phyloP scores from a whole-genome alignment of 345 rosid species.

The Citrus inodora region DNA sequence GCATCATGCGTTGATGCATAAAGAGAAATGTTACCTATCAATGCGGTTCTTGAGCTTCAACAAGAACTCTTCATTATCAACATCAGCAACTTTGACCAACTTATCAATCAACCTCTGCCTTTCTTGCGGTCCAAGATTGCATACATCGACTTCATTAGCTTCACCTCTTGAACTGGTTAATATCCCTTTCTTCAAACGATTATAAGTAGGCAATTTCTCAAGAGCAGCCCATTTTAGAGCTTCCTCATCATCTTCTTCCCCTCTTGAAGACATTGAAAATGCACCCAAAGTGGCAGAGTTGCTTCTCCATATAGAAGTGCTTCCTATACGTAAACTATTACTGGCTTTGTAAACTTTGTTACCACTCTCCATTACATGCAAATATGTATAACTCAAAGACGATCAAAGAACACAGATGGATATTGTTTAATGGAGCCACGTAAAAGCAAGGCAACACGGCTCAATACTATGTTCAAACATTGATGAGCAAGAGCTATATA shows the following conservation, averaged over 20 bases:
- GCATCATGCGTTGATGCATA: too few species aligned
- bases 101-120: conserved; percentile 27
- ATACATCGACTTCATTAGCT: conserved; percentile 14
- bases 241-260: background rate
- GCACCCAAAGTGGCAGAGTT: background rate
- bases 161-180: conserved; percentile 17
- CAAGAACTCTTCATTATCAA: conserved; percentile 34
- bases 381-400: background rate
- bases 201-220: background rate
- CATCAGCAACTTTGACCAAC: conserved; percentile 25
- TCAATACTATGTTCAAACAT: too few species aligned
- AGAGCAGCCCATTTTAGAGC: background rate
- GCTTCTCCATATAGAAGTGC: background rate
- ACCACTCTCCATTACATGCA: background rate
- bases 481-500: background rate
- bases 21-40: conserved; percentile 15
- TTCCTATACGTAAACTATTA: background rate
- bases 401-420: background rate
- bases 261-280: background rate
- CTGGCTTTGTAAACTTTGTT: background rate
- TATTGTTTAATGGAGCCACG: too few species aligned
- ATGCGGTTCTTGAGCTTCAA: conserved; percentile 30
- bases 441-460: too few species aligned
- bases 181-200: conserved; percentile 29
- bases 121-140: conserved; percentile 20